Conservation (phyloP, 1,284 basidiomycete species). For the Cryptococcus sp. region DNA sequence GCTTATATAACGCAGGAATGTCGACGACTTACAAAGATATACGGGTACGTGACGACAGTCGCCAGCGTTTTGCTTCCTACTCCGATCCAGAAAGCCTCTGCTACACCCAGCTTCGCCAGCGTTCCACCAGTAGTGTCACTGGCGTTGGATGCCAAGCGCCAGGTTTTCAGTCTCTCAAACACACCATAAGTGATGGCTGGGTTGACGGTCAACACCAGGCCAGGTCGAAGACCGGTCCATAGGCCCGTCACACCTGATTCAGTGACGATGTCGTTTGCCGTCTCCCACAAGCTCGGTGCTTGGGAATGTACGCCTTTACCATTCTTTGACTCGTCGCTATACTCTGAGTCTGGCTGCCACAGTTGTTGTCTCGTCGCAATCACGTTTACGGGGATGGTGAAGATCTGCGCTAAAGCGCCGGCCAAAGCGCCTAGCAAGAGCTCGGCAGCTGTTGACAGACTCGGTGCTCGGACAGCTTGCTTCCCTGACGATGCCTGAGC, state of each 20-base stretch:
- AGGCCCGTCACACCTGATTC: constrained; percentile 89
- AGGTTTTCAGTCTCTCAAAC: constrained; percentile 83
- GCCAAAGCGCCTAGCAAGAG: constrained; percentile 87
- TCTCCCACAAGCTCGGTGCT: constrained; percentile 57
- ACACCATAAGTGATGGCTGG: constrained; percentile 98
- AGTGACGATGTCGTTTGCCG: constrained; percentile 83
- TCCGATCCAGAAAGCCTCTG: constrained; percentile 82
- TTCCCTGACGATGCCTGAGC: constrained; percentile 8
- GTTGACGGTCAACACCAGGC: constrained; percentile 90
- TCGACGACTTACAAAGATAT: constrained; percentile 47
- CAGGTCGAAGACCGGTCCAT: constrained; percentile 92
- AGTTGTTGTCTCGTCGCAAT: constrained; percentile 98
- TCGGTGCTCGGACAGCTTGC: constrained; percentile 51
- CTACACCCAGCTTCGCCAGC: constrained; percentile 56
- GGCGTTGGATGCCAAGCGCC: constrained; percentile 19
- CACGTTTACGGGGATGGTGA: constrained; percentile 96
- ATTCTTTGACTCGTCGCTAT: background rate
- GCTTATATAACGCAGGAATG: too few relatives aligned
- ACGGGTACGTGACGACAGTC: constrained; percentile 72
- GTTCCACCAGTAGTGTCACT: constrained; percentile 50
- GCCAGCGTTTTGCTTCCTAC: constrained; percentile 94
- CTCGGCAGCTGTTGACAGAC: constrained; percentile 75
- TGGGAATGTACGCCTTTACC: constrained; percentile 7
- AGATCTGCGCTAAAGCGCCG: constrained; percentile 93
- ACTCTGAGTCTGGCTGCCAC: constrained; percentile 50